These are phyloP conservation scores for Ceratocystis cacaofunesta DNA, from an alignment of 2,329 filamentous ascomycete genomes.

Conservation along the genomic window DNA sequence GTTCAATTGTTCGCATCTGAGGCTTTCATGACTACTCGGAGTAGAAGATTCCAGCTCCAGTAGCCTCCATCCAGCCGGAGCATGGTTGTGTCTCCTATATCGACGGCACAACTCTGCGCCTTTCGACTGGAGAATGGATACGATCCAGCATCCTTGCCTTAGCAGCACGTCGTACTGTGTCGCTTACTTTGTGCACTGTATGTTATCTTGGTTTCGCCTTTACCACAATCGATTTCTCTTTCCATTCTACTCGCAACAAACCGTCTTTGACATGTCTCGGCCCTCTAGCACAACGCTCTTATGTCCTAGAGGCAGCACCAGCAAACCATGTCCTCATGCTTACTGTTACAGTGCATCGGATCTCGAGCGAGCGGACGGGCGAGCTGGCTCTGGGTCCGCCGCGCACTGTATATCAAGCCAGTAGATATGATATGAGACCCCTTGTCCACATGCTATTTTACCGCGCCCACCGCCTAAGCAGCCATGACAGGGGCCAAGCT, in stretches of 20 bases:
- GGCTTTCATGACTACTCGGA: too few relatives aligned
- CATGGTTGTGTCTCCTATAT: not conserved
- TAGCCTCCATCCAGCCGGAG: too few relatives aligned
- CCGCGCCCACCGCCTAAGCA: not conserved
- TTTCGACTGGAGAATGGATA: not conserved
- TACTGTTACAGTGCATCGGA: not conserved
- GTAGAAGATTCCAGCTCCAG: too few relatives aligned
- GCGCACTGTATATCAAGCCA: not conserved
- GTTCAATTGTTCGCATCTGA: too few relatives aligned
- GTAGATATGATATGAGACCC: not conserved
- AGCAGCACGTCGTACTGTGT: not conserved
- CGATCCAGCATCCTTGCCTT: not conserved
- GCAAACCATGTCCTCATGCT: not conserved
- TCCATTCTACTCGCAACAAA: not conserved
- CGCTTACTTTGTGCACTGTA: not conserved
- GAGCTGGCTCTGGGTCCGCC: not conserved
- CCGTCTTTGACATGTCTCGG: not conserved
- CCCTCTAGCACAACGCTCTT: too few relatives aligned
- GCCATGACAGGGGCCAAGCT: not conserved
- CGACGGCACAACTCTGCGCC: not conserved
- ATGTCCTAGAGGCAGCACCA: too few relatives aligned
- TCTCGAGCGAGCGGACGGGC: not conserved
- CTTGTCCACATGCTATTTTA: not conserved
- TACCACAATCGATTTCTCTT: not conserved
- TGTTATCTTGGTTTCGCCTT: not conserved